Percentiles rank a stretch among this genome's conserved stretches.
These are phyloP conservation scores for Eimeria praecox DNA, from an alignment of 169 alveolate species.

Conservation along the genomic window DNA sequence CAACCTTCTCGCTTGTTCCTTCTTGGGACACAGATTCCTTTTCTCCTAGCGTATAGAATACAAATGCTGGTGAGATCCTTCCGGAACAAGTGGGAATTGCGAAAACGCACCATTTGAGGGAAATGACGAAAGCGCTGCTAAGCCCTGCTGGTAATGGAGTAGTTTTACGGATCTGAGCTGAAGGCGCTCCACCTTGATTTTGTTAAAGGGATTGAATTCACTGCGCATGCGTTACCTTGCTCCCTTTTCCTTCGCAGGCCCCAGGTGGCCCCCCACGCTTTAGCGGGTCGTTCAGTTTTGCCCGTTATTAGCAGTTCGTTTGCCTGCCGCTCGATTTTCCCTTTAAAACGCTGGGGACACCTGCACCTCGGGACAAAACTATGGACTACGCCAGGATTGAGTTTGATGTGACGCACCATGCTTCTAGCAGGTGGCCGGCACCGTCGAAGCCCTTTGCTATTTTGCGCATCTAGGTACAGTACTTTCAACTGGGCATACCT, in stretches of 20 bases:
- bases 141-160: no score
- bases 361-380: background rate
- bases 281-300: background rate
- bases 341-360: background rate
- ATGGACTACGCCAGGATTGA: background rate
- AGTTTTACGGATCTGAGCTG: no score
- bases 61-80: no score
- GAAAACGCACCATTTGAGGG: no score
- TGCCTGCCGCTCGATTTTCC: background rate
- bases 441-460: background rate
- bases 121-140: no score
- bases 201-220: background rate
- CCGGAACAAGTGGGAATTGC: no score
- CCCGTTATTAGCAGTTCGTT: background rate
- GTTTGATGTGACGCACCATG: background rate
- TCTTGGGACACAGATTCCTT: no score
- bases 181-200: constrained; percentile 6
- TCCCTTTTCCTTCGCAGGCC: background rate
- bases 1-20: no score
- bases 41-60: no score
- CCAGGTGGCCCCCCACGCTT: background rate
- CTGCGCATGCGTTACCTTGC: background rate
- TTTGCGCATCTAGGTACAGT: background rate
- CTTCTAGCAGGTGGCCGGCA: background rate
- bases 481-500: background rate